Evolutionary conservation across 129 eudicot genomes (phyloP).

Genomic region (Centaurea solstitialis): DNA sequence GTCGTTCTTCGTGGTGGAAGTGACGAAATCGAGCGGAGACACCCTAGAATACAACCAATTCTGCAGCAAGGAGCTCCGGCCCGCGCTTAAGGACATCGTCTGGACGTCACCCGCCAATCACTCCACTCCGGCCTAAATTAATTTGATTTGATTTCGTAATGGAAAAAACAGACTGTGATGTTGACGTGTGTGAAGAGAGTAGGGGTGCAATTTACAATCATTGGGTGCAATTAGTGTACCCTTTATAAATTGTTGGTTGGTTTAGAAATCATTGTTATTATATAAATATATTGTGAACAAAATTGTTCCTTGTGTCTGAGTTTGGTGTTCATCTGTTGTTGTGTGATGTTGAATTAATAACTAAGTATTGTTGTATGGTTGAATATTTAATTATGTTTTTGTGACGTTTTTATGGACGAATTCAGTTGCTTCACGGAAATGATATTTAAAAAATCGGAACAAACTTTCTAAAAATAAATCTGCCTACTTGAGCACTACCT

Average conservation of each 20-base stretch:
- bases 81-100: slow-evolving; percentile 73
- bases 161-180: too few relatives aligned
- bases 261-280: background rate
- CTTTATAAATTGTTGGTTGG: background rate
- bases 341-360: background rate
- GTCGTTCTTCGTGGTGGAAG: slow-evolving; percentile 76
- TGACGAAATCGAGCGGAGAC: slow-evolving; percentile 78
- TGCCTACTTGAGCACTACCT: too few relatives aligned
- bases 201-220: too few relatives aligned
- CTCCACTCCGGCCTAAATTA: too few relatives aligned
- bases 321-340: background rate
- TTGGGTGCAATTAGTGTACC: too few relatives aligned
- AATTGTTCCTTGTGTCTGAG: background rate
- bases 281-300: background rate
- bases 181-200: too few relatives aligned
- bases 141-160: too few relatives aligned
- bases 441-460: background rate
- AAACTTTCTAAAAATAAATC: background rate
- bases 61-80: slow-evolving; percentile 85
- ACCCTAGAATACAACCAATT: slow-evolving; percentile 83
- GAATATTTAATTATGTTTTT: too few relatives aligned
- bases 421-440: background rate
- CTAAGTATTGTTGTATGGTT: background rate
- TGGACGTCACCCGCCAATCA: slow-evolving; percentile 49
- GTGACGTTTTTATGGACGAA: background rate